These are phyloP conservation scores for Lenwebbia sp. DNA, from an alignment of 345 rosid genomes.

Conservation along the genomic window DNA sequence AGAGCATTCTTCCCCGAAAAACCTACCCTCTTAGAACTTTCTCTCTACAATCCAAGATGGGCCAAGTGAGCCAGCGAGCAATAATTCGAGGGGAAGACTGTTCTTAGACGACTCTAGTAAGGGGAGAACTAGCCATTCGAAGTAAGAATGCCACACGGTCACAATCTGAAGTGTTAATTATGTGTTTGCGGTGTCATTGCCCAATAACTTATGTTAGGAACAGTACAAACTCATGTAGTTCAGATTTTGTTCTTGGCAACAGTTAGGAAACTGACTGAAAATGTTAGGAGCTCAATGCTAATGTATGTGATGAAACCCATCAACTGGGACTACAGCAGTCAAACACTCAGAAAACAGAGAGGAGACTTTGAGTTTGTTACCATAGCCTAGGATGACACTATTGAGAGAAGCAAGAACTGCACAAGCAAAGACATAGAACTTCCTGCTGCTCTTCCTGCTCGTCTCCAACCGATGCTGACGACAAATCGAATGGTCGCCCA, in stretches of 20 bases:
- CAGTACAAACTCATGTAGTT: neutral
- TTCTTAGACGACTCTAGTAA: no score
- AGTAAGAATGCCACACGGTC: no score
- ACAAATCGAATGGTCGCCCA: slow-evolving; percentile 8
- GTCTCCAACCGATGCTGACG: slow-evolving; percentile 16
- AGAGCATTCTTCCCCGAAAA: no score
- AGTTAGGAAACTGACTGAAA: neutral
- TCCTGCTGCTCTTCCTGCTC: slow-evolving; percentile 12
- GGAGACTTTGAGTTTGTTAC: slow-evolving; percentile 13
- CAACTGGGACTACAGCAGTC: neutral
- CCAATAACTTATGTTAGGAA: neutral
- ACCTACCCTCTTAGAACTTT: no score
- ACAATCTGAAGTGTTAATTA: no score
- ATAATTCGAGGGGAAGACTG: no score
- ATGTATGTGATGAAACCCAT: neutral
- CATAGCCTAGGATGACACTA: slow-evolving; percentile 77
- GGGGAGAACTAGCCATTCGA: no score
- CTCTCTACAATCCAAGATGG: no score
- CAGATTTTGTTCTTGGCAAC: neutral
- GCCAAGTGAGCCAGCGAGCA: no score
- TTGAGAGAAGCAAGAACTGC: slow-evolving; percentile 82
- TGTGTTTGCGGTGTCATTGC: no score
- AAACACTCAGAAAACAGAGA: neutral
- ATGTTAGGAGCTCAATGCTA: neutral
- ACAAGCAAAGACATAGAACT: slow-evolving; percentile 49